Evolutionary conservation across 495 filamentous ascomycete species (phyloP).

Genomic region (Neurospora hispaniola): DNA sequence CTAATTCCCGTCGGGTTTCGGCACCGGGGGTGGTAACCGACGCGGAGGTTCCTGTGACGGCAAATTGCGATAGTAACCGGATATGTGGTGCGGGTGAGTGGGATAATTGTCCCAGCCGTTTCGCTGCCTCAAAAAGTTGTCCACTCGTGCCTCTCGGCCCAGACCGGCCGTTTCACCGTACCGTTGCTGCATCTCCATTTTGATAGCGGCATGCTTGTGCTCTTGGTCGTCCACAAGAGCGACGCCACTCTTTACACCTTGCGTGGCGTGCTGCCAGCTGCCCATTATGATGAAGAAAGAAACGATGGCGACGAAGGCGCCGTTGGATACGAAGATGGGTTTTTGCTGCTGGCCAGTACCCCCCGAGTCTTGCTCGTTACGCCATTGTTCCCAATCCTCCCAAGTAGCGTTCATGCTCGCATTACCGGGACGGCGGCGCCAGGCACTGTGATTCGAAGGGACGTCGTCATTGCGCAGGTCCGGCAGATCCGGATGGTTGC

Average conservation of each 20-base stretch:
- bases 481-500: conserved; percentile 26
- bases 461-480: conserved; percentile 28
- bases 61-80: not conserved
- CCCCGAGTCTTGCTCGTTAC: conserved; percentile 35
- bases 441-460: conserved; percentile 34
- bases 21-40: not conserved
- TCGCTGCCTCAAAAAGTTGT: conserved; percentile 60
- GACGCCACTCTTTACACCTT: conserved; percentile 46
- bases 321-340: conserved; percentile 61
- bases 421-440: conserved; percentile 37
- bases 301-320: conserved; percentile 60
- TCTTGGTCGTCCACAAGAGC: conserved; percentile 52
- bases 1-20: not conserved
- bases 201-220: conserved; percentile 50
- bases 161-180: conserved; percentile 39
- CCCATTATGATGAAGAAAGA: conserved; percentile 56
- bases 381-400: conserved; percentile 97
- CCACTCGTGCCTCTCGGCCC: conserved; percentile 52
- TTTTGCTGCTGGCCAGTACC: conserved; percentile 36
- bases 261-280: conserved; percentile 52
- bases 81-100: not conserved
- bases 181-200: conserved; percentile 47
- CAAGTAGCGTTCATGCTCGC: conserved; percentile 83
- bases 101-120: conserved; percentile 33
- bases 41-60: not conserved